These are phyloP conservation scores for Coniella lustricola DNA, from an alignment of 2,329 filamentous ascomycete species.

Conservation along the genomic window DNA sequence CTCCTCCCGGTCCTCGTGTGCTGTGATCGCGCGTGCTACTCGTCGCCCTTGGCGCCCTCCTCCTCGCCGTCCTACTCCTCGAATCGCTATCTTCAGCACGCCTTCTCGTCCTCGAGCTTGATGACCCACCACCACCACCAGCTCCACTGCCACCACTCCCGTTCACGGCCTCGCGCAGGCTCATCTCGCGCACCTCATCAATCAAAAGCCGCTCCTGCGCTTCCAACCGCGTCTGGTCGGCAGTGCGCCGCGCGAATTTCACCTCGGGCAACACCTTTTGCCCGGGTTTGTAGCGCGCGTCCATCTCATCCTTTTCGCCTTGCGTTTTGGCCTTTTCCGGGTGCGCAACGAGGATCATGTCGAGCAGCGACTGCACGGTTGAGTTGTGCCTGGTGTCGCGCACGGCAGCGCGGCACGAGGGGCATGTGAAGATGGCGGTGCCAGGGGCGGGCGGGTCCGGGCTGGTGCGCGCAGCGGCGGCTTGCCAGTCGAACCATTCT, in stretches of 20 bases:
- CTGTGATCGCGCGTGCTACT: conserved; percentile 28
- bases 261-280: conserved; percentile 70
- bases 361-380: conserved; percentile 79
- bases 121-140: conserved; percentile 24
- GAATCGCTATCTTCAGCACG: conserved; percentile 18
- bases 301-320: conserved; percentile 70
- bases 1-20: too few relatives aligned
- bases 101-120: conserved; percentile 21
- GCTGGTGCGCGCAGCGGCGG: conserved; percentile 46
- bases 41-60: conserved; percentile 19
- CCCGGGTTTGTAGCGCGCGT: conserved; percentile 69
- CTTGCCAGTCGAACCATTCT: conserved; percentile 89
- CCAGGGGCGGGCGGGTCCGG: conserved; percentile 42
- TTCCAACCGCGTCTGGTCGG: conserved; percentile 47
- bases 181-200: conserved; percentile 65
- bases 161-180: conserved; percentile 60
- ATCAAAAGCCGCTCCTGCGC: conserved; percentile 64
- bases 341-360: conserved; percentile 78
- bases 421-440: conserved; percentile 68
- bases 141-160: conserved; percentile 11
- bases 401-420: conserved; percentile 81
- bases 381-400: conserved; percentile 86
- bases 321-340: conserved; percentile 64
- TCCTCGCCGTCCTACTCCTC: conserved; percentile 16
- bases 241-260: conserved; percentile 41